Percentiles rank a stretch among this genome's conserved stretches.
phyloP scores from a whole-genome alignment of 2,329 filamentous ascomycete species.

The Aaosphaeria pasadenensis region DNA sequence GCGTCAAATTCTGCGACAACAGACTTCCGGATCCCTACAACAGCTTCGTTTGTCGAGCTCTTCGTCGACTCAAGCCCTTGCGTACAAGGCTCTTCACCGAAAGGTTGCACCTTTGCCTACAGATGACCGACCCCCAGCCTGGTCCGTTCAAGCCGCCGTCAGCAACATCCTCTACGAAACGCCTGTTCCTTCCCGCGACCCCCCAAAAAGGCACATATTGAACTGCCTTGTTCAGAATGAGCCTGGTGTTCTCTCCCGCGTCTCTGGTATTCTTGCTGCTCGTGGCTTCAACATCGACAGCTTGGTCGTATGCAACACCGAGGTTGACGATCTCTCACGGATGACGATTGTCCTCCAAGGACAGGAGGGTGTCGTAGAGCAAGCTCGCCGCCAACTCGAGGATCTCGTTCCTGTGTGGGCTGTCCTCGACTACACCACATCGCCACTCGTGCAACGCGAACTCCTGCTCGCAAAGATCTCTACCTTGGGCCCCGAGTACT shows the following conservation, averaged over 20 bases:
- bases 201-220: conserved; percentile 90
- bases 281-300: conserved; percentile 99
- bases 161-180: conserved; percentile 99
- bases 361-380: conserved; percentile 95
- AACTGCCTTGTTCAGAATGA: conserved; percentile 99
- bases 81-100: conserved; percentile 95
- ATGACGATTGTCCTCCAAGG: conserved; percentile 99
- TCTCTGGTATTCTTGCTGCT: conserved; percentile 93
- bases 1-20: conserved; percentile 28
- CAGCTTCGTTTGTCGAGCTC: conserved; percentile 40
- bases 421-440: conserved; percentile 90
- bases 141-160: conserved; percentile 86
- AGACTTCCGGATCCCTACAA: conserved; percentile 23
- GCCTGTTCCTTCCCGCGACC: conserved; percentile 75
- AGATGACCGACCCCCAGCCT: conserved; percentile 73
- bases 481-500: conserved; percentile 95
- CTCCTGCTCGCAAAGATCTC: conserved; percentile 94
- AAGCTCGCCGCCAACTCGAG: conserved; percentile 91
- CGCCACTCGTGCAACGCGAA: conserved; percentile 92
- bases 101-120: conserved; percentile 82
- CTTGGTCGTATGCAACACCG: conserved; percentile 94
- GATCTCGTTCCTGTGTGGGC: conserved; percentile 98
- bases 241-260: conserved; percentile 91
- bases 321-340: conserved; percentile 92
- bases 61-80: conserved; percentile 86